Evolutionary conservation across 139 green algal genomes (phyloP), one percentile per base, ranked within the genome.

Genomic region (Asterochloris sp.): DNA sequence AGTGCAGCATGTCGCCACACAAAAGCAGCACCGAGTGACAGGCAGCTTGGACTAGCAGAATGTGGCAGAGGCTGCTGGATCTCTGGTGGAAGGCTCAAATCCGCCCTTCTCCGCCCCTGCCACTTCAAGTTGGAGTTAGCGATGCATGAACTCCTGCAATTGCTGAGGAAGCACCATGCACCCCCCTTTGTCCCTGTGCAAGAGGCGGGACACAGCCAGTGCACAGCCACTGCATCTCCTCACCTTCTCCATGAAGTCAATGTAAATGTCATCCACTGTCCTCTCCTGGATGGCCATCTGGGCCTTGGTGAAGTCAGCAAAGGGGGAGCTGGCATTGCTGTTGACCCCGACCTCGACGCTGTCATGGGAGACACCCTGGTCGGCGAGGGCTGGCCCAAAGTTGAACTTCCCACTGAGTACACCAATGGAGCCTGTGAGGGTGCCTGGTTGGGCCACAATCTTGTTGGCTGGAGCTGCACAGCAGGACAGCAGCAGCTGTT

Each of bases 391-490:
- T 94, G 87, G 60, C 78, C 69, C 83, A 26, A 98, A 87, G 85
- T 94, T 97, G 90, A 98, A 96, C 87, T 98, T 98, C 78, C 92
- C 94, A 47, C 87, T 90, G 0, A 84, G 24, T 9, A 84, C 71
- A 10, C 74, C 96, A 60, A 99, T 98, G 83, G 84, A 93, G 47
- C 96, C 96, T 1, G 96, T 99, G 78, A 99, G 89, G n/a, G 96
- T 99, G 13, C 98, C 89, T 4, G 86, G 77, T 88, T 98, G 88
- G 21, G 96, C 96, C 29, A 99, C 92, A 38, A 99, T 95, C 27
- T 86, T 81, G 66, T 67, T 79, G 67, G 81, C 82, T 21, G 62
- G 81, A 94, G 98, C 98, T 76, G 89, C 84, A 82, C 81, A 27
- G 85, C 68, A 74, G 54, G 38, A 54, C 38, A 54, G 38, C 38